Evolutionary conservation across 176 grass and related monocot genomes (phyloP).

Genomic region (Oropetium thomaeum): DNA sequence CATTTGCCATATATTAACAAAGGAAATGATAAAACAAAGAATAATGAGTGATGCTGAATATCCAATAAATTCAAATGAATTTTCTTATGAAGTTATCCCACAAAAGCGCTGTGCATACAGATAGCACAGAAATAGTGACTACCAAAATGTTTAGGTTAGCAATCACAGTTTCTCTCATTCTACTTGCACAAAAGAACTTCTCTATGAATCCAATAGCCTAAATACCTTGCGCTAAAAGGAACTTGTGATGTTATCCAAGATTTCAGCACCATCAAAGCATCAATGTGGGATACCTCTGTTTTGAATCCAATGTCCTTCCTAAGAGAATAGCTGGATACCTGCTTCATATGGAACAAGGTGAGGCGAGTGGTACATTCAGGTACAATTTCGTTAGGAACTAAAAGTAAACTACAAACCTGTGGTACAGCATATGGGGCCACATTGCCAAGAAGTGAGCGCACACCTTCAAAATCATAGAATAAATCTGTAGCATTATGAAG

Average conservation of each 20-base stretch:
- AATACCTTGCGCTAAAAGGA: conserved; percentile 80
- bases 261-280: conserved; percentile 66
- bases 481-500: conserved; percentile 73
- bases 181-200: conserved; percentile 1
- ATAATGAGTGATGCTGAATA: background rate
- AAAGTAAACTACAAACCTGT: conserved; percentile 58
- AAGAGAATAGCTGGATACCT: conserved; percentile 81
- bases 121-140: background rate
- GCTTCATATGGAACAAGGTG: conserved; percentile 27
- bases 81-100: background rate
- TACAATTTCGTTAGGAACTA: background rate
- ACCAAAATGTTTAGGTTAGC: background rate
- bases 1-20: conserved; percentile 38
- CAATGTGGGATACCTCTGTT: conserved; percentile 57
- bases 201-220: background rate
- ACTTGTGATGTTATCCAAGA: conserved; percentile 59
- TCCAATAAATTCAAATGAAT: background rate
- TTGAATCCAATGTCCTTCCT: conserved; percentile 85
- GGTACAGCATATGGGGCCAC: conserved; percentile 82
- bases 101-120: background rate
- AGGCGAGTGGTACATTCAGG: background rate
- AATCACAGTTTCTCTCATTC: background rate
- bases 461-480: conserved; percentile 64
- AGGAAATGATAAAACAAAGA: background rate
- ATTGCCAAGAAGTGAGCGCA: conserved; percentile 68